Evolutionary conservation across 148 eudicot species (phyloP).

Genomic region (Hydrangea macrophylla): DNA sequence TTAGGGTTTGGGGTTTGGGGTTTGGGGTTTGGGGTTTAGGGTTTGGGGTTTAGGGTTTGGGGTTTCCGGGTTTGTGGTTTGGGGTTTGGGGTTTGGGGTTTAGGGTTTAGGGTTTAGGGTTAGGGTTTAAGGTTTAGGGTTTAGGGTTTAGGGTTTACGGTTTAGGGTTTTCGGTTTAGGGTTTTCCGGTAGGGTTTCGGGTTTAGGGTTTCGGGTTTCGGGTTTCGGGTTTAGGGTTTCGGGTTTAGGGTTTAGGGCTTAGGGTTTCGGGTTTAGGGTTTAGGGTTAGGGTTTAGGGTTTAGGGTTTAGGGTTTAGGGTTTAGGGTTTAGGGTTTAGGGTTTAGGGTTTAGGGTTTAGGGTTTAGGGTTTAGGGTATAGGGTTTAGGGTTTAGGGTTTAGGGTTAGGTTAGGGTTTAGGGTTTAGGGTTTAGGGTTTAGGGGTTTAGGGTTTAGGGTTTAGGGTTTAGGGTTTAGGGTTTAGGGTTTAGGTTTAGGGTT

Average conservation of each 20-base stretch:
- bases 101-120: constrained; percentile 11
- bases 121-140: not conserved
- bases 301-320: no score
- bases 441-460: no score
- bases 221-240: constrained; percentile 7
- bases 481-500: constrained; percentile 8
- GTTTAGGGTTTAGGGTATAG: constrained; percentile 5
- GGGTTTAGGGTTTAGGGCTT: constrained; percentile 6
- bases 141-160: not conserved
- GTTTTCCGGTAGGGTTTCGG: constrained; percentile 4
- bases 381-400: not conserved
- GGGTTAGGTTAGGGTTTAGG: constrained; percentile 5
- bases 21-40: not conserved
- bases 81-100: constrained; percentile 6
- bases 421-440: constrained; percentile 1
- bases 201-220: constrained; percentile 6
- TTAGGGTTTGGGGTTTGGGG: not conserved
- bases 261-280: constrained; percentile 5
- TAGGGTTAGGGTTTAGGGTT: constrained; percentile 7
- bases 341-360: constrained; percentile 1
- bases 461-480: constrained; percentile 10
- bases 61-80: constrained; percentile 4
- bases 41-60: not conserved
- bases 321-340: constrained; percentile 4
- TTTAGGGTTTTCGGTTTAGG: not conserved